Conservation (phyloP, 495 filamentous ascomycete genomes). For the Penicillium bovifimosum region DNA sequence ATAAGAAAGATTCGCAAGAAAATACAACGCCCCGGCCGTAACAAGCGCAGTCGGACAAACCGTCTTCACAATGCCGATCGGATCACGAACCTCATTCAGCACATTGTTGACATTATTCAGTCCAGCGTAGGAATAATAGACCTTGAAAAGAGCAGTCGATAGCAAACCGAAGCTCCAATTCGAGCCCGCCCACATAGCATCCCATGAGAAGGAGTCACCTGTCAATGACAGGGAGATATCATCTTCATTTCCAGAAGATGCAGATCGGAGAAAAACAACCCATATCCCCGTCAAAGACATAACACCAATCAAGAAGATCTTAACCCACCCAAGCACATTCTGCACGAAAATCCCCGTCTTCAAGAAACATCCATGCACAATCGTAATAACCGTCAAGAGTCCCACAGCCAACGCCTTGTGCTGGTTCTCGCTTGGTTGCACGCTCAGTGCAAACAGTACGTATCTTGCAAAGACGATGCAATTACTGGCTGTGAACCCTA, state of each 20-base stretch:
- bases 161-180: constrained; percentile 48
- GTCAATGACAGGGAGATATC: background rate
- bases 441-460: constrained; percentile 35
- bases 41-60: constrained; percentile 57
- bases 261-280: constrained; percentile 32
- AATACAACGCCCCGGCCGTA: constrained; percentile 57
- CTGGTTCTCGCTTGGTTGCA: constrained; percentile 31
- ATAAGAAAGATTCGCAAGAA: constrained; percentile 67
- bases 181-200: constrained; percentile 36
- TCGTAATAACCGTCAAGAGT: constrained; percentile 32
- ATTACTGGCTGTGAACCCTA: constrained; percentile 59
- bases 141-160: constrained; percentile 64
- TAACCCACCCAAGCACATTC: constrained; percentile 44
- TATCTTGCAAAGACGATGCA: constrained; percentile 44
- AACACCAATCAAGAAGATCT: constrained; percentile 41
- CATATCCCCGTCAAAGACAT: constrained; percentile 42
- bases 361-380: constrained; percentile 37
- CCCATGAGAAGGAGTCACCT: constrained; percentile 22
- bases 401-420: constrained; percentile 33
- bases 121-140: constrained; percentile 67
- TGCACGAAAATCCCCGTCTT: constrained; percentile 39
- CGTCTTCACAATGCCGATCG: constrained; percentile 58
- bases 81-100: constrained; percentile 68
- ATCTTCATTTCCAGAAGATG: constrained; percentile 13
- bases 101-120: constrained; percentile 68